Base-by-base conservation (phyloP, 2,329 filamentous ascomycete genomes). In the Beauveria sp. region DNA sequence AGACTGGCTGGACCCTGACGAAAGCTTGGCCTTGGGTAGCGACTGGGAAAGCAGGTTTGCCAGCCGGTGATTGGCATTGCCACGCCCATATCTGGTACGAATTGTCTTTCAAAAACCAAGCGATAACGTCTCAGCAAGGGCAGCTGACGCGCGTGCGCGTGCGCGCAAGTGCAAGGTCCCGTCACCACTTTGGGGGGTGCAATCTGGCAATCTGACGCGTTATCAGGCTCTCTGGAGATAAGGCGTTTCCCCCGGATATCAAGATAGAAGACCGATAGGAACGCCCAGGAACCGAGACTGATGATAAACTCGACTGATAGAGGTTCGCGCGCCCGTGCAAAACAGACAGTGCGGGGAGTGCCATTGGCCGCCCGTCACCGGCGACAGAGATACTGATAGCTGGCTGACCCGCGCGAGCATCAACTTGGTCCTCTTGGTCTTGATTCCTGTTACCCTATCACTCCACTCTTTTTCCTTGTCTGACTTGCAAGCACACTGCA, bases 381-480 rank as follows among this genome's bases (percentile, higher is more conserved):
- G 1, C 76, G 85, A 1, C 83, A 80, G n/a, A 87, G 18, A 24
- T 24, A 24, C 22, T 24, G 22, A 87, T 74, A 56, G 79, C 83
- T 0, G 87, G 75, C 56, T 51, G 48, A 20, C 24, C 55, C 26
- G 57, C 46, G 38, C 38, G 34, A 24, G 12, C 34, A 38, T 38
- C 34, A 38, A 38, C 12, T 14, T 12, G 31, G 9, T 34, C 10
- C 4, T 38, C 34, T 38, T 38, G n/a, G n/a, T 52, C 45, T 50
- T 34, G 49, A 60, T 53, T 53, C 57, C 24, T 52, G 14, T 60
- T 60, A 60, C 49, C 38, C 49, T 26, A 53, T 52, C 49, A 52
- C 57, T 46, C 57, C 57, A 60, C 57, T 52, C 5, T 51, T 60
- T 60, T 20, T 24, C 24, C 52, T 20, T 5, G 31, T 31, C 38